Percentiles rank a stretch among this genome's conserved stretches.
Evolutionary conservation across 495 filamentous ascomycete species (phyloP).

Genomic region (Aspergillus nidulans): DNA sequence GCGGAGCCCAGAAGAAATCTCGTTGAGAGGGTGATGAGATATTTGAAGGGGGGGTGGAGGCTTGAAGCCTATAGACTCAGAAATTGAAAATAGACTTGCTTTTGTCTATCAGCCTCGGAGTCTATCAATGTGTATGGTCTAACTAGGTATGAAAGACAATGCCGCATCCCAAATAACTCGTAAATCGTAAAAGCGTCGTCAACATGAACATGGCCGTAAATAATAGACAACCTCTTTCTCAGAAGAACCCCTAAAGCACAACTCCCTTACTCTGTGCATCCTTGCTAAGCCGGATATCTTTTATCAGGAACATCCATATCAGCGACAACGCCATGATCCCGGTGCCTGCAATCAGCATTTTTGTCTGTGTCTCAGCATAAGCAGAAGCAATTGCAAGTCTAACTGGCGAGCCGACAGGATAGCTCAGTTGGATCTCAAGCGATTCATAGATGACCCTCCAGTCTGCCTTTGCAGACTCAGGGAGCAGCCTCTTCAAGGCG

Average conservation of each 20-base stretch:
- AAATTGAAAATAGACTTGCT: background rate
- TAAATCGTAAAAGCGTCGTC: background rate
- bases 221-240: background rate
- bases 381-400: constrained; percentile 51
- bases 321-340: constrained; percentile 46
- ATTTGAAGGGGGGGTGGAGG: constrained; percentile 1
- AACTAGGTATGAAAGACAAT: too few species aligned
- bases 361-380: constrained; percentile 52
- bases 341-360: constrained; percentile 49
- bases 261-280: constrained; percentile 37
- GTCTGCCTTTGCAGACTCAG: constrained; percentile 36
- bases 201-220: background rate
- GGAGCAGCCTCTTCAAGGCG: constrained; percentile 52
- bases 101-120: background rate
- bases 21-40: constrained; percentile 28
- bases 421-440: constrained; percentile 49
- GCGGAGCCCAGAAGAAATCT: constrained; percentile 37
- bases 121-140: background rate
- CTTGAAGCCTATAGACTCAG: background rate
- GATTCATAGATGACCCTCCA: constrained; percentile 49
- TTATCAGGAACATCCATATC: constrained; percentile 43
- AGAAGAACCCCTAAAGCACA: constrained; percentile 22
- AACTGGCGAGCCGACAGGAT: constrained; percentile 44
- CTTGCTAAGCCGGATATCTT: constrained; percentile 54
- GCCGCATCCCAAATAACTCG: background rate